These are phyloP conservation scores for Phytomonas francai DNA, from an alignment of 208 protist species.

Conservation along the genomic window DNA sequence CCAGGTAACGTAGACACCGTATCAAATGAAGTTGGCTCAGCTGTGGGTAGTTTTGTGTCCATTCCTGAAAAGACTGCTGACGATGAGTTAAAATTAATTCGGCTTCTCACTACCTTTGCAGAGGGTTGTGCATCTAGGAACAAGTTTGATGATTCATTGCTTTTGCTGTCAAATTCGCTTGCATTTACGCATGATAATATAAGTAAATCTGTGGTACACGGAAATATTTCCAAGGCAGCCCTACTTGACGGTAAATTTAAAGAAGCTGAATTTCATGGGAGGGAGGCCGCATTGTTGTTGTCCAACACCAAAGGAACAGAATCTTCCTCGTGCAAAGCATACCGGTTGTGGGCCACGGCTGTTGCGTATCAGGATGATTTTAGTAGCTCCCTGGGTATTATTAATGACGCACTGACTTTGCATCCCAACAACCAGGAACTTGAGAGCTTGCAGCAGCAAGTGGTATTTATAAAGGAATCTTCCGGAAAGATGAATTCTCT, in stretches of 20 bases:
- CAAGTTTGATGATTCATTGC: slow-evolving; percentile 45
- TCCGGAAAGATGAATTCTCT: slow-evolving; percentile 8
- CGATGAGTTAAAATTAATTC: slow-evolving; percentile 73
- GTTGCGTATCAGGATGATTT: slow-evolving; percentile 82
- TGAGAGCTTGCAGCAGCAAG: slow-evolving; percentile 12
- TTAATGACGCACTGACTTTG: slow-evolving; percentile 48
- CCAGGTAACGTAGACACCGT: slow-evolving; percentile 7
- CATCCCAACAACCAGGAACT: slow-evolving; percentile 30
- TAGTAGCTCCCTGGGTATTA: slow-evolving; percentile 43
- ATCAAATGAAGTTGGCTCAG: slow-evolving; percentile 20
- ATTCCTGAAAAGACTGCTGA: slow-evolving; percentile 34
- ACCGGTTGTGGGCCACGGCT: slow-evolving; percentile 62
- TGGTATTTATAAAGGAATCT: slow-evolving; percentile 9
- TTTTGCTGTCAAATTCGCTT: slow-evolving; percentile 35
- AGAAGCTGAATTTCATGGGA: slow-evolving; percentile 70
- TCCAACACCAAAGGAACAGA: slow-evolving; percentile 13
- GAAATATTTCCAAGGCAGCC: slow-evolving; percentile 49
- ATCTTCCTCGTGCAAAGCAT: slow-evolving; percentile 22
- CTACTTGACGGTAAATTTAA: slow-evolving; percentile 57
- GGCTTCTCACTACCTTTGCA: slow-evolving; percentile 69
- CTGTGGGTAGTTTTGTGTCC: slow-evolving; percentile 35
- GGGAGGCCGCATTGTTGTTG: slow-evolving; percentile 58
- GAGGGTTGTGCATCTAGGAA: slow-evolving; percentile 44
- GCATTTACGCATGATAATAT: slow-evolving; percentile 69
- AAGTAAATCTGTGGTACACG: slow-evolving; percentile 37